Percentiles rank a stretch among this genome's conserved stretches.
These are phyloP conservation scores for Trichoderma harzianum DNA, from an alignment of 2,329 filamentous ascomycete species.

Conservation along the genomic window DNA sequence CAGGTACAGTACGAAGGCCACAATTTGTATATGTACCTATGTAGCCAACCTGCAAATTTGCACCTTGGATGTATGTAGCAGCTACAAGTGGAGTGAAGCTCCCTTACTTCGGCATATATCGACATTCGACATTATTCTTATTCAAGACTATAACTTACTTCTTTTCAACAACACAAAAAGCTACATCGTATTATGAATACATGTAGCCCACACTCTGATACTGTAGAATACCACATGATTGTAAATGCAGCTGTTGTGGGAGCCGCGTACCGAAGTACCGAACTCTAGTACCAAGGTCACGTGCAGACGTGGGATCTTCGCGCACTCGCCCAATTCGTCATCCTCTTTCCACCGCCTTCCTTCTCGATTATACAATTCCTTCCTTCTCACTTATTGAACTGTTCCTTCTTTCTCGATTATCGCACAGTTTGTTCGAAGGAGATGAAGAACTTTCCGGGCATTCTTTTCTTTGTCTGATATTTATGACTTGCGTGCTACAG, in stretches of 20 bases:
- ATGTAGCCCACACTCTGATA: neutral
- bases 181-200: neutral
- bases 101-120: neutral
- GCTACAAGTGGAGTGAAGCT: neutral
- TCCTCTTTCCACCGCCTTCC: neutral
- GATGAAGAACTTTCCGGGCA: neutral
- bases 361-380: neutral
- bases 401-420: neutral
- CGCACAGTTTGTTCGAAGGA: neutral
- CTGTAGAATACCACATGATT: neutral
- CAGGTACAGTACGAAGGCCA: neutral
- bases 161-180: neutral
- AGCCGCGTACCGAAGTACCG: neutral
- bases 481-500: neutral
- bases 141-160: neutral
- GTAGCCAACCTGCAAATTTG: neutral
- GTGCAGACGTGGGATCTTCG: constrained; percentile 20
- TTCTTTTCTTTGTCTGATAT: neutral
- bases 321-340: neutral
- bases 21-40: neutral
- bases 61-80: neutral
- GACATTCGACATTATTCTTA: neutral
- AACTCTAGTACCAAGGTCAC: constrained; percentile 4
- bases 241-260: neutral
- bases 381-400: too few relatives aligned